Conservation (phyloP, 2,329 filamentous ascomycete species). For the Hymenoscyphus fraxineus region DNA sequence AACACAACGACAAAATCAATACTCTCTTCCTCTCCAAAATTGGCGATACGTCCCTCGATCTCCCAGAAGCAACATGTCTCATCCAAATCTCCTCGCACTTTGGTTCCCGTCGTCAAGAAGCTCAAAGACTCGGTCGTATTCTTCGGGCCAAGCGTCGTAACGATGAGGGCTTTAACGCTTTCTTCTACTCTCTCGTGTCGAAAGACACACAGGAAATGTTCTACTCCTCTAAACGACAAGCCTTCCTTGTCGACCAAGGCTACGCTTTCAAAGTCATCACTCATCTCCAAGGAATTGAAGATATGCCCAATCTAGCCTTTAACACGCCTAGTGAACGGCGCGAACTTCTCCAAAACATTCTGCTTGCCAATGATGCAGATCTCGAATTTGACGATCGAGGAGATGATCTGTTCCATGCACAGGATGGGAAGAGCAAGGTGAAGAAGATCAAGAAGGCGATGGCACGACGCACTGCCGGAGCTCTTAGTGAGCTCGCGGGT, state of each 20-base stretch:
- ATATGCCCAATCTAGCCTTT: constrained; percentile 76
- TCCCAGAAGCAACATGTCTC: constrained; percentile 92
- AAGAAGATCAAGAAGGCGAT: constrained; percentile 52
- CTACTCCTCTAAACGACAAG: constrained; percentile 93
- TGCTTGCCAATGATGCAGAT: constrained; percentile 74
- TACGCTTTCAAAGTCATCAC: constrained; percentile 99
- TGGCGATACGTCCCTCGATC: constrained; percentile 93
- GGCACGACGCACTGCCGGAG: constrained; percentile 77
- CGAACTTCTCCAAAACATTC: constrained; percentile 82
- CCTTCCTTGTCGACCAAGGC: constrained; percentile 94
- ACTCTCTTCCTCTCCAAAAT: constrained; percentile 97
- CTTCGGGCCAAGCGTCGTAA: constrained; percentile 92
- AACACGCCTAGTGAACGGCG: constrained; percentile 74
- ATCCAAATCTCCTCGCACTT: constrained; percentile 98
- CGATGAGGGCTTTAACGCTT: constrained; percentile 97
- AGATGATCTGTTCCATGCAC: constrained; percentile 62
- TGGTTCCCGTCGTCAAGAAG: constrained; percentile 93
- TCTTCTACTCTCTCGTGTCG: constrained; percentile 96
- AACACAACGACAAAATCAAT: constrained; percentile 84
- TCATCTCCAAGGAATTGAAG: constrained; percentile 84
- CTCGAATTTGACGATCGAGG: constrained; percentile 38
- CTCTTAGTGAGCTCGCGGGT: constrained; percentile 79
- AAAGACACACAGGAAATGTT: constrained; percentile 99
- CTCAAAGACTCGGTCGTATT: constrained; percentile 88
- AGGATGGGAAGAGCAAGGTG: constrained; percentile 38